Conservation (phyloP, 345 rosid genomes). For the Salix viminalis region DNA sequence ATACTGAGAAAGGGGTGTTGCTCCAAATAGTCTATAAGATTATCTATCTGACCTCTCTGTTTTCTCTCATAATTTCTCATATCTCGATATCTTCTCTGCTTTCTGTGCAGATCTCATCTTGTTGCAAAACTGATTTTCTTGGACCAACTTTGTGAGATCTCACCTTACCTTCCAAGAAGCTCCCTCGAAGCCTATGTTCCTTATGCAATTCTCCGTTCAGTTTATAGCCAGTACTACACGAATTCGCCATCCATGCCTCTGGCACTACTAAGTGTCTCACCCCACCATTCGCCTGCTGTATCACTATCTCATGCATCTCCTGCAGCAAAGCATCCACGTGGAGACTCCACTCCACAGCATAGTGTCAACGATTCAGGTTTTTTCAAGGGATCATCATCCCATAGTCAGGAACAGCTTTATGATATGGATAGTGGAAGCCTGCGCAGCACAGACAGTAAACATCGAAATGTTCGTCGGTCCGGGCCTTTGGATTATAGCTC, state of each 20-base stretch:
- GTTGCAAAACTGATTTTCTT: conserved; percentile 91
- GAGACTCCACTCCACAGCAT: conserved; percentile 74
- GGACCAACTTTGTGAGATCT: conserved; percentile 91
- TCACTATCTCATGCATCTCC: conserved; percentile 74
- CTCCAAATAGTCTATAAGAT: not conserved
- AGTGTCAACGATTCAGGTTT: conserved; percentile 52
- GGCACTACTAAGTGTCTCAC: conserved; percentile 49
- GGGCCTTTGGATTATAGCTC: conserved; percentile 91
- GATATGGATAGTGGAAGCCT: conserved; percentile 48
- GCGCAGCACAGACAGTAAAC: conserved; percentile 40
- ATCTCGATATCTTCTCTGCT: not conserved
- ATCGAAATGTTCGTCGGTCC: conserved; percentile 69
- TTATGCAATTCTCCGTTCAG: conserved; percentile 74
- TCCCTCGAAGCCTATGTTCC: conserved; percentile 83
- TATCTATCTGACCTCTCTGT: not conserved
- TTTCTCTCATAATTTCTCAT: not conserved
- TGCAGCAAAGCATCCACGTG: conserved; percentile 48
- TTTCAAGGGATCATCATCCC: conserved; percentile 77
- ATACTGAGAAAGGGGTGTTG: not conserved
- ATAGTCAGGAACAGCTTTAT: conserved; percentile 53
- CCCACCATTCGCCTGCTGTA: conserved; percentile 69
- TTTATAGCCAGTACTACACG: conserved; percentile 82
- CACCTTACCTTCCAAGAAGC: conserved; percentile 88
- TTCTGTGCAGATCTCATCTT: conserved; percentile 69
- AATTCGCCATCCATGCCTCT: conserved; percentile 63